Evolutionary conservation across 2,329 filamentous ascomycete species (phyloP).

Genomic region (Ophiostoma fasciatum): DNA sequence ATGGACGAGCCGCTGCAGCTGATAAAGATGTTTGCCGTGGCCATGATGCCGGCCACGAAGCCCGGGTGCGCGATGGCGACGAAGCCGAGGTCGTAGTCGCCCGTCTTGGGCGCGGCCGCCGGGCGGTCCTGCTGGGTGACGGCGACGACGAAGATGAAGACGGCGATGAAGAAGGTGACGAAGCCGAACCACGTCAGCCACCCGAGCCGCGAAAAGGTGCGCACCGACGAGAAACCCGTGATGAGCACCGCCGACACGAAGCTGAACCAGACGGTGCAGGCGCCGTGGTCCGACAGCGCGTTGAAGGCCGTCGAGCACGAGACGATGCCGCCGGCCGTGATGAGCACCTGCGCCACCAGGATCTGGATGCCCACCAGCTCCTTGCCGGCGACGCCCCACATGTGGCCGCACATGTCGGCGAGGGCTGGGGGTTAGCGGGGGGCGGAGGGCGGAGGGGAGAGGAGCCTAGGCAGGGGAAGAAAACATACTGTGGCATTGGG

Average conservation of each 20-base stretch:
- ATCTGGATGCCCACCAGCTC: constrained; percentile 42
- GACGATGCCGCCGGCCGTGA: constrained; percentile 37
- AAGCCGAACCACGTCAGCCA: constrained; percentile 35
- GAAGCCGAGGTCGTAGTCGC: constrained; percentile 28
- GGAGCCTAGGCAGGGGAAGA: too few species aligned
- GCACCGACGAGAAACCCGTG: constrained; percentile 33
- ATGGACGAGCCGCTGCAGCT: constrained; percentile 37
- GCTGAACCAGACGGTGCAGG: constrained; percentile 27
- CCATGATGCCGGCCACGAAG: constrained; percentile 14
- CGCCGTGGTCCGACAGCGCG: constrained; percentile 28
- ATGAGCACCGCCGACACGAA: constrained; percentile 37
- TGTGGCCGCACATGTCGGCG: constrained; percentile 35
- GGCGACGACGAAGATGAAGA: constrained; percentile 41
- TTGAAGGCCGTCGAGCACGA: constrained; percentile 48
- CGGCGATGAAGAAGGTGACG: constrained; percentile 42
- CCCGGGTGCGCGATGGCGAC: constrained; percentile 35
- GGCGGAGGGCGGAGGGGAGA: too few species aligned
- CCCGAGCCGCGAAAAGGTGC: constrained; percentile 30
- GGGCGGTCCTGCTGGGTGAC: constrained; percentile 32
- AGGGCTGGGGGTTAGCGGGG: constrained; percentile 11
- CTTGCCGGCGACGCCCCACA: constrained; percentile 31
- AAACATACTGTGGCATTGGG: constrained; percentile 19
- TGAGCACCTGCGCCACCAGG: constrained; percentile 30
- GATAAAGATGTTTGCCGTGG: constrained; percentile 15
- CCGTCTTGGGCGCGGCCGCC: constrained; percentile 27